phyloP scores from a whole-genome alignment of 306 rosid species.

The Medicago arabica region DNA sequence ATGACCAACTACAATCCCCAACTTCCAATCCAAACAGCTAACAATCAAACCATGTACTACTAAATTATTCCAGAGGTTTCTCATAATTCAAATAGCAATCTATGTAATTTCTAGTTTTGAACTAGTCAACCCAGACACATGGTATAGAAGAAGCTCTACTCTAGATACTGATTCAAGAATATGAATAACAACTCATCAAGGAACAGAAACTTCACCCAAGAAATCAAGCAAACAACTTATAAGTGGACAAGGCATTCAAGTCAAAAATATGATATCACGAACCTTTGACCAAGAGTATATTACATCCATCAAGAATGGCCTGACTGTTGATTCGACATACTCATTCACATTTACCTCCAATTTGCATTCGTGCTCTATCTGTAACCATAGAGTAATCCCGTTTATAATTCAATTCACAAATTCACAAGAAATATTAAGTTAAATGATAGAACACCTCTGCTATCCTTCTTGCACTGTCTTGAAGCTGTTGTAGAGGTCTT shows the following conservation, averaged over 20 bases:
- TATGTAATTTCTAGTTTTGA: constrained; percentile 1
- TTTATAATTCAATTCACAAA: constrained; percentile 34
- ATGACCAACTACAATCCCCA: neutral
- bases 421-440: constrained; percentile 19
- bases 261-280: constrained; percentile 44
- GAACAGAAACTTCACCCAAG: neutral
- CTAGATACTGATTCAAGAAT: neutral
- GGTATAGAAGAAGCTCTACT: neutral
- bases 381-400: constrained; percentile 35
- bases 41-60: neutral
- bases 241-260: constrained; percentile 15
- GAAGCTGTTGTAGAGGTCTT: constrained; percentile 93
- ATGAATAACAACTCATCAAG: neutral
- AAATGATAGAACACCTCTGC: constrained; percentile 73
- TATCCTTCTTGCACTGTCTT: constrained; percentile 94
- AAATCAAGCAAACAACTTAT: constrained; percentile 30
- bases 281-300: constrained; percentile 98
- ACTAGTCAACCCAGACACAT: neutral
- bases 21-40: constrained; percentile 1
- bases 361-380: constrained; percentile 98
- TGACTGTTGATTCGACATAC: constrained; percentile 94
- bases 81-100: neutral
- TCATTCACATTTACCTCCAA: constrained; percentile 84
- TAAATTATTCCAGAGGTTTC: neutral
- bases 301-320: constrained; percentile 98